Evolutionary conservation across 1,139 yeast species (phyloP).

Genomic region (Saccharomyces hybrid): DNA sequence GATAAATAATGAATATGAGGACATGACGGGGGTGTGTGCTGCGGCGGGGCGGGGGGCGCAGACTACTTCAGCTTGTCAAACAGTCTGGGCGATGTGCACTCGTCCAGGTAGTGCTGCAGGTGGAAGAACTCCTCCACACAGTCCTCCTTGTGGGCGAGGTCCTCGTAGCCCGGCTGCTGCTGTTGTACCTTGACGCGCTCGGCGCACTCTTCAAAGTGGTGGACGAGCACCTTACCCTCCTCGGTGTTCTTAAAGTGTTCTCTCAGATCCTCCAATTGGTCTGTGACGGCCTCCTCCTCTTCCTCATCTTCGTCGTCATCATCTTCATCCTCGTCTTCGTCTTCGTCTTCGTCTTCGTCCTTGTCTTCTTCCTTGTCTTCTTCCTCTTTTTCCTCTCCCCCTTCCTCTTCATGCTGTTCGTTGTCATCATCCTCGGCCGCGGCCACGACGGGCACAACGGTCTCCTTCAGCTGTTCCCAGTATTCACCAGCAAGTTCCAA

Average conservation of each 20-base stretch:
- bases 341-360: conserved; percentile 32
- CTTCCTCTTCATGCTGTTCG: conserved; percentile 4
- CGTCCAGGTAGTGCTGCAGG: conserved; percentile 86
- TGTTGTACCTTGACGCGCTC: conserved; percentile 86
- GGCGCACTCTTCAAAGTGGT: conserved; percentile 90
- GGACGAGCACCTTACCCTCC: conserved; percentile 67
- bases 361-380: conserved; percentile 24
- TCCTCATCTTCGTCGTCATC: conserved; percentile 72
- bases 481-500: conserved; percentile 48
- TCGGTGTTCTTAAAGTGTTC: conserved; percentile 61
- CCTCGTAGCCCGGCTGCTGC: conserved; percentile 76
- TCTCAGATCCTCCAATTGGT: conserved; percentile 60
- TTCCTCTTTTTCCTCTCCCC: conserved; percentile 23
- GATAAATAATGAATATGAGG: not conserved
- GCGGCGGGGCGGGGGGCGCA: not conserved
- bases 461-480: conserved; percentile 70
- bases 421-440: conserved; percentile 57
- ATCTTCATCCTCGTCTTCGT: conserved; percentile 49
- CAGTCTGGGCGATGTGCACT: conserved; percentile 86
- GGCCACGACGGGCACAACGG: conserved; percentile 72
- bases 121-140: conserved; percentile 98
- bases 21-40: not conserved
- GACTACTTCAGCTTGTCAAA: conserved; percentile 74
- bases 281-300: conserved; percentile 65
- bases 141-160: conserved; percentile 82